Conservation (phyloP, 495 filamentous ascomycete species). For the Talaromyces thailandensis region DNA sequence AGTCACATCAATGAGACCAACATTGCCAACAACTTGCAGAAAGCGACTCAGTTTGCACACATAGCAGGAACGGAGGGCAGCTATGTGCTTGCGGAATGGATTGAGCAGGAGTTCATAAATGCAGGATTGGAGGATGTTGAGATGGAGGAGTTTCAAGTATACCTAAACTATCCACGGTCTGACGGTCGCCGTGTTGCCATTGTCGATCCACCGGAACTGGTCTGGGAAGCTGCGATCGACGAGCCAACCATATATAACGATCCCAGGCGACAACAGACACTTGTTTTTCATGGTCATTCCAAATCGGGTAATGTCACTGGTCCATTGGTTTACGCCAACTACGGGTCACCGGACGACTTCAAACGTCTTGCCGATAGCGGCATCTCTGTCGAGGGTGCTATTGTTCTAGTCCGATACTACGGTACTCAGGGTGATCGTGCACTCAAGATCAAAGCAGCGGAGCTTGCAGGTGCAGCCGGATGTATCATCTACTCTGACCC, state of each 20-base stretch:
- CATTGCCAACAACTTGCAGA: constrained; percentile 61
- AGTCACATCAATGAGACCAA: constrained; percentile 53
- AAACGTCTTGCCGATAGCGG: constrained; percentile 57
- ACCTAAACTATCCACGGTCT: constrained; percentile 79
- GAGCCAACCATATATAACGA: constrained; percentile 53
- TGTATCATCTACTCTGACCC: constrained; percentile 92
- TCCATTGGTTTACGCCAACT: constrained; percentile 90
- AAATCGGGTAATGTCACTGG: constrained; percentile 83
- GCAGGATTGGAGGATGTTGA: constrained; percentile 63
- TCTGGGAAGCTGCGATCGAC: constrained; percentile 80
- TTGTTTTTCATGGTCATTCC: constrained; percentile 82
- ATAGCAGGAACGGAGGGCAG: constrained; percentile 88
- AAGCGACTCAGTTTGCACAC: constrained; percentile 73
- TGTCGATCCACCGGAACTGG: constrained; percentile 55
- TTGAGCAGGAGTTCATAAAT: constrained; percentile 60
- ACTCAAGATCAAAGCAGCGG: constrained; percentile 83
- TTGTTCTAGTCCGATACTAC: constrained; percentile 74
- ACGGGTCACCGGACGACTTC: constrained; percentile 80
- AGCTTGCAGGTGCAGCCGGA: constrained; percentile 72
- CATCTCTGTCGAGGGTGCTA: constrained; percentile 66
- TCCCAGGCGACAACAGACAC: constrained; percentile 49
- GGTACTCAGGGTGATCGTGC: constrained; percentile 63
- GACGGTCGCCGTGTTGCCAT: constrained; percentile 76
- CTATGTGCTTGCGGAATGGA: constrained; percentile 69
- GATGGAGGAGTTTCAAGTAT: constrained; percentile 73